Evolutionary conservation across 73 alveolate genomes (phyloP).

Genomic region (Blepharisma stoltei): DNA sequence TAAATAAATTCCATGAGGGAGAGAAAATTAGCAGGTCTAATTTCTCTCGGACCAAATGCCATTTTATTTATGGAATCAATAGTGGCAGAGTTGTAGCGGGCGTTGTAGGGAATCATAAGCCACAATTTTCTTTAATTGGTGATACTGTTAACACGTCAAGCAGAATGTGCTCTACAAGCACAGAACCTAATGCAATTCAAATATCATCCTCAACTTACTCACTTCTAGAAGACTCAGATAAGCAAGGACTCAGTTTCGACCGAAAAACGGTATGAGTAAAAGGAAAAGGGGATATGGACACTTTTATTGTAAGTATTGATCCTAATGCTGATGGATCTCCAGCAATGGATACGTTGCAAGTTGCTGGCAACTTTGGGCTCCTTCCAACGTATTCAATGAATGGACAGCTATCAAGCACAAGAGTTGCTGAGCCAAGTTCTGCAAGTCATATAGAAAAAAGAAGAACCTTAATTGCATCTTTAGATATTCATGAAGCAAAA

Average conservation of each 20-base stretch:
- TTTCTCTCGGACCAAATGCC: too few species aligned
- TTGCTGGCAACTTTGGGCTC: too few species aligned
- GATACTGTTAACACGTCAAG: constrained; percentile 96
- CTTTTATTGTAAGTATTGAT: background rate
- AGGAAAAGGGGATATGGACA: constrained; percentile 28
- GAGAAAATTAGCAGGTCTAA: constrained; percentile 36
- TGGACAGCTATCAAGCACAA: too few species aligned
- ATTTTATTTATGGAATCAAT: constrained; percentile 97
- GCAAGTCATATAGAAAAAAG: too few species aligned
- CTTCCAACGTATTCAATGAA: too few species aligned
- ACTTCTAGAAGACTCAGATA: background rate
- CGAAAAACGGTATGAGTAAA: background rate
- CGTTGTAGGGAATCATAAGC: constrained; percentile 96
- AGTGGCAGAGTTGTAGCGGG: constrained; percentile 95
- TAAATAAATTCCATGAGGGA: too few species aligned
- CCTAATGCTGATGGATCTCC: too few species aligned
- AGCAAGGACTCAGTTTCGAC: background rate
- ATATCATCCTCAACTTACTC: constrained; percentile 3
- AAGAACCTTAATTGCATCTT: background rate
- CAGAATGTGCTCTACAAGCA: constrained; percentile 86
- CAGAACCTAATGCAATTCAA: constrained; percentile 16
- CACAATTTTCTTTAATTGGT: constrained; percentile 94
- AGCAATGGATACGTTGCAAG: too few species aligned
- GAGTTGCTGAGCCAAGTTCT: too few species aligned
- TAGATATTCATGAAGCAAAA: background rate